Evolutionary conservation across 2,329 filamentous ascomycete species (phyloP).

Genomic region (Apiospora pterosperma): DNA sequence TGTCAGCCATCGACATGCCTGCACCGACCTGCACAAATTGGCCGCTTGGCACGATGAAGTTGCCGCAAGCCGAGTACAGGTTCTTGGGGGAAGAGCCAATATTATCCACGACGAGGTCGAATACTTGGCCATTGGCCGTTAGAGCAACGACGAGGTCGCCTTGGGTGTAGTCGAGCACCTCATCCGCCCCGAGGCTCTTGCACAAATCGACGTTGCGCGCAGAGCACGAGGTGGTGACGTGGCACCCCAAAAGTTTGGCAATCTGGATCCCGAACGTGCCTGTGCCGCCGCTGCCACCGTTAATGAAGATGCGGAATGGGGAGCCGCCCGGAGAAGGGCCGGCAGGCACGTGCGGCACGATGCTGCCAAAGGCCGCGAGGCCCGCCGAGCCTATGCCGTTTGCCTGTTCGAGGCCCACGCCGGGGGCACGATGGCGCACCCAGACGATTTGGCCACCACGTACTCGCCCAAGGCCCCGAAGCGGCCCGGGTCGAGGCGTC

Average conservation of each 20-base stretch:
- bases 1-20: slow-evolving; percentile 16
- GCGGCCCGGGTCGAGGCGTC: slow-evolving; percentile 25
- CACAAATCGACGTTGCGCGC: slow-evolving; percentile 54
- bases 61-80: slow-evolving; percentile 50
- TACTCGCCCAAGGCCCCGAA: slow-evolving; percentile 42
- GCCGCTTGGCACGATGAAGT: slow-evolving; percentile 47
- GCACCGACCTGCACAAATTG: slow-evolving; percentile 51
- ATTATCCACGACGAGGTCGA: slow-evolving; percentile 55
- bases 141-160: slow-evolving; percentile 44
- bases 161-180: slow-evolving; percentile 57
- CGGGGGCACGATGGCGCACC: slow-evolving; percentile 36
- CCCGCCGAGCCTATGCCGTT: slow-evolving; percentile 41
- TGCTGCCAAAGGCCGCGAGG: slow-evolving; percentile 43
- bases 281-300: slow-evolving; percentile 60
- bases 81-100: slow-evolving; percentile 41
- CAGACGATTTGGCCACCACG: slow-evolving; percentile 24
- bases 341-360: slow-evolving; percentile 39
- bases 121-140: slow-evolving; percentile 43
- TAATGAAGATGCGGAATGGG: slow-evolving; percentile 56
- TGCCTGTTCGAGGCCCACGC: slow-evolving; percentile 37
- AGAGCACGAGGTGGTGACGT: slow-evolving; percentile 59
- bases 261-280: slow-evolving; percentile 61
- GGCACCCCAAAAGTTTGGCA: slow-evolving; percentile 56
- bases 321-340: slow-evolving; percentile 15
- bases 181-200: slow-evolving; percentile 55